phyloP scores from a whole-genome alignment of 768 basidiomycete species.

The Xanthoconium purpureum region DNA sequence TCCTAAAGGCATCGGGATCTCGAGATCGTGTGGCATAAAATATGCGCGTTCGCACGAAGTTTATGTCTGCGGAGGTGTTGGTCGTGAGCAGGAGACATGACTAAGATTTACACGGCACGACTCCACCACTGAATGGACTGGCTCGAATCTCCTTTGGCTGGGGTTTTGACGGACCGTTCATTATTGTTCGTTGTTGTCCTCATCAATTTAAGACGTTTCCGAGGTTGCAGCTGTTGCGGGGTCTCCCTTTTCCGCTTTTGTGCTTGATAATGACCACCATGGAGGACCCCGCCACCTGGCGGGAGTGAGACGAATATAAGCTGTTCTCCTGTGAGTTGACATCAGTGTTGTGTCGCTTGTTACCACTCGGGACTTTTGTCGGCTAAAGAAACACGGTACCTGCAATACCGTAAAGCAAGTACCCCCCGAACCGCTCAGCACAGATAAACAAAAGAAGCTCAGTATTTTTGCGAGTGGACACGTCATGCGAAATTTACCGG shows the following conservation, averaged over 20 bases:
- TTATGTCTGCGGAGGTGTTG: conserved; percentile 47
- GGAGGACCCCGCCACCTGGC: conserved; percentile 8
- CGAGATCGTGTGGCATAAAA: conserved; percentile 65
- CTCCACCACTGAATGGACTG: conserved; percentile 23
- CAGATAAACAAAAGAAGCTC: too few species aligned
- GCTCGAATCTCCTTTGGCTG: background rate
- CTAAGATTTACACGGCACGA: background rate
- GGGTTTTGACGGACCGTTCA: conserved; percentile 3
- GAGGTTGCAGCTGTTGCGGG: conserved; percentile 13
- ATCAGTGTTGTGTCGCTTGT: conserved; percentile 21
- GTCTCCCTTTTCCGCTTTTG: too few species aligned
- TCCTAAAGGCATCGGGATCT: conserved; percentile 45
- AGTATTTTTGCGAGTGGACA: too few species aligned
- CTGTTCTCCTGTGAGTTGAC: conserved; percentile 77
- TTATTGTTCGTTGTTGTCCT: background rate
- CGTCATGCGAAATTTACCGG: too few species aligned
- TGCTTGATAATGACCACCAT: too few species aligned
- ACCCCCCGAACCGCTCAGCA: too few species aligned
- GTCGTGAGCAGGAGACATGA: conserved; percentile 3
- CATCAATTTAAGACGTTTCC: conserved; percentile 27
- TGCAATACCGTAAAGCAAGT: too few species aligned
- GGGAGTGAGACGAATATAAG: conserved; percentile 45
- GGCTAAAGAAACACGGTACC: too few species aligned
- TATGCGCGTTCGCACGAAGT: conserved; percentile 51
- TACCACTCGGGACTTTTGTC: too few species aligned